Percentiles rank a stretch among this genome's conserved stretches.
phyloP scores from a whole-genome alignment of 176 grass and related monocot species.

The Eragrostis curvula region DNA sequence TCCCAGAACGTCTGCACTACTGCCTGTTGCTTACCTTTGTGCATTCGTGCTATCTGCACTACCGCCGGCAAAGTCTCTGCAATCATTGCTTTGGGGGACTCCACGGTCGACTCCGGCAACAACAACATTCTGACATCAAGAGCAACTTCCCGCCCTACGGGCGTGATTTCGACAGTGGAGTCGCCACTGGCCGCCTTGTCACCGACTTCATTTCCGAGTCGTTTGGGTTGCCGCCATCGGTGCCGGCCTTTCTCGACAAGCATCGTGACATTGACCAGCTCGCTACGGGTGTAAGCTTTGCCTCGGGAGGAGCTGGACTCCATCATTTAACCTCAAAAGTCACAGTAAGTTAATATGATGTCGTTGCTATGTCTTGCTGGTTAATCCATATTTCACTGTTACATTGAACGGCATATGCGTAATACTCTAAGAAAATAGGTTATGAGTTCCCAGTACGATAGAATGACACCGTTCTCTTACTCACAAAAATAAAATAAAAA shows the following conservation, averaged over 20 bases:
- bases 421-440: too few species aligned
- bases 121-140: slow-evolving; percentile 51
- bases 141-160: slow-evolving; percentile 68
- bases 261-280: slow-evolving; percentile 40
- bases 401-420: too few species aligned
- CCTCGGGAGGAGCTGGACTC: slow-evolving; percentile 53
- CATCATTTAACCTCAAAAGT: slow-evolving; percentile 39
- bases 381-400: too few species aligned
- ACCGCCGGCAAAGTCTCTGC: slow-evolving; percentile 13
- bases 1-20: neutral
- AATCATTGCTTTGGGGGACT: slow-evolving; percentile 64
- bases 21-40: neutral
- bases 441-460: too few species aligned
- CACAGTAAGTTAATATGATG: slow-evolving; percentile 22
- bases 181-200: slow-evolving; percentile 60
- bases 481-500: too few species aligned
- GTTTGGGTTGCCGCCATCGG: slow-evolving; percentile 42
- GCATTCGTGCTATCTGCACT: neutral
- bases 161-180: slow-evolving; percentile 42
- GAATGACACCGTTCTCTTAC: too few species aligned
- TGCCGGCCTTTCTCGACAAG: slow-evolving; percentile 62
- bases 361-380: too few species aligned
- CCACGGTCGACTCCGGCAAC: slow-evolving; percentile 68
- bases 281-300: slow-evolving; percentile 50
- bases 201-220: slow-evolving; percentile 61